These are phyloP conservation scores for Komagataella ulmi DNA, from an alignment of 805 yeast genomes.

Conservation along the genomic window DNA sequence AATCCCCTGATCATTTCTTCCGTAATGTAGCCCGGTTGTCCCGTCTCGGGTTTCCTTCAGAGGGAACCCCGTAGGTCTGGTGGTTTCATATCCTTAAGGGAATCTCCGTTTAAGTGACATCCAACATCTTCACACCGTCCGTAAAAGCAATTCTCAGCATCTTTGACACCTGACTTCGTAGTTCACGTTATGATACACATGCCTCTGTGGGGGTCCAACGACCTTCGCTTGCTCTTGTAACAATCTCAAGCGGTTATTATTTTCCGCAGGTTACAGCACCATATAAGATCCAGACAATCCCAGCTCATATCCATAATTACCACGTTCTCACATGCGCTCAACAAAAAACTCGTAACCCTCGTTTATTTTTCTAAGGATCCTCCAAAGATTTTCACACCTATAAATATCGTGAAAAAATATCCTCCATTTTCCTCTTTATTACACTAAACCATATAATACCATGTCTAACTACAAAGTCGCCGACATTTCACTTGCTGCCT, in stretches of 20 bases:
- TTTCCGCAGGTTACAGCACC: neutral
- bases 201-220: too few relatives aligned
- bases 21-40: neutral
- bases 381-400: neutral
- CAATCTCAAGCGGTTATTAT: neutral
- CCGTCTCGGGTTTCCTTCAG: neutral
- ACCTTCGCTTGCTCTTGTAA: too few relatives aligned
- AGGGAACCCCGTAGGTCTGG: neutral
- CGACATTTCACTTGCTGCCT: slow-evolving; percentile 96
- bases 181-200: neutral
- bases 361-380: neutral
- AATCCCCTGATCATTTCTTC: neutral
- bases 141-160: neutral
- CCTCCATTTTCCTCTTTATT: neutral
- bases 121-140: neutral
- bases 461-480: slow-evolving; percentile 77
- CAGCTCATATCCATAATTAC: neutral
- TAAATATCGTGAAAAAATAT: neutral
- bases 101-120: neutral
- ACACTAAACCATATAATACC: neutral
- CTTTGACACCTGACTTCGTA: neutral
- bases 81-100: neutral
- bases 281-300: neutral
- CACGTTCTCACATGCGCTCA: neutral
- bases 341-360: neutral